Percentiles rank a stretch among this genome's conserved stretches.
Conservation (phyloP, 345 rosid genomes). For the Murraya koenigii region DNA sequence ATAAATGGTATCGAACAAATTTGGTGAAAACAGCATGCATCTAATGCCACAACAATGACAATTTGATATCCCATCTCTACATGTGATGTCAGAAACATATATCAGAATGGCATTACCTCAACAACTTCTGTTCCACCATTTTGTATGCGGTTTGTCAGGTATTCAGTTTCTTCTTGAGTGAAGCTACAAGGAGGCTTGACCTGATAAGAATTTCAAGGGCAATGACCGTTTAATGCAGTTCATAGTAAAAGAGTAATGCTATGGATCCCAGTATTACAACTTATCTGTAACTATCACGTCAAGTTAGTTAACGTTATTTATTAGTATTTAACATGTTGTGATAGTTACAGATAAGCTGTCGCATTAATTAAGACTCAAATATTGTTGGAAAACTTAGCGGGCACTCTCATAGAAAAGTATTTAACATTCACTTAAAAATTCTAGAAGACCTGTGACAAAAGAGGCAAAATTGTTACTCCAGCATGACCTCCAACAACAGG, state of each 20-base stretch:
- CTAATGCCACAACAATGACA: neutral
- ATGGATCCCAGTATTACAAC: no score
- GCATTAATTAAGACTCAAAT: neutral
- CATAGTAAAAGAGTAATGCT: no score
- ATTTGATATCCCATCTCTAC: neutral
- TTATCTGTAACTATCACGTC: no score
- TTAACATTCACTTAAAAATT: neutral
- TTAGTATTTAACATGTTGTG: no score
- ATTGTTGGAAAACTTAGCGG: no score
- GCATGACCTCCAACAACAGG: constrained; percentile 99
- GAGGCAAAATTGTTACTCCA: constrained; percentile 93
- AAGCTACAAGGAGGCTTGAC: constrained; percentile 72
- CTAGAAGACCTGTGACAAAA: constrained; percentile 68
- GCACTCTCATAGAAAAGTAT: neutral
- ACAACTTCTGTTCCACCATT: constrained; percentile 91
- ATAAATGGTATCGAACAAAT: neutral
- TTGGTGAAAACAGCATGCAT: neutral
- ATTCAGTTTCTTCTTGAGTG: constrained; percentile 59
- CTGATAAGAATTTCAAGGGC: constrained; percentile 23
- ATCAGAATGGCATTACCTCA: constrained; percentile 40
- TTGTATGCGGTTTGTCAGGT: constrained; percentile 75
- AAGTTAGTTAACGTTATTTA: no score
- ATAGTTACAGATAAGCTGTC: no score
- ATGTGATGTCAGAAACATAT: neutral
- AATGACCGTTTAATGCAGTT: neutral